These are phyloP conservation scores for Starmera amethionina DNA, from an alignment of 805 yeast species.

Conservation along the genomic window DNA sequence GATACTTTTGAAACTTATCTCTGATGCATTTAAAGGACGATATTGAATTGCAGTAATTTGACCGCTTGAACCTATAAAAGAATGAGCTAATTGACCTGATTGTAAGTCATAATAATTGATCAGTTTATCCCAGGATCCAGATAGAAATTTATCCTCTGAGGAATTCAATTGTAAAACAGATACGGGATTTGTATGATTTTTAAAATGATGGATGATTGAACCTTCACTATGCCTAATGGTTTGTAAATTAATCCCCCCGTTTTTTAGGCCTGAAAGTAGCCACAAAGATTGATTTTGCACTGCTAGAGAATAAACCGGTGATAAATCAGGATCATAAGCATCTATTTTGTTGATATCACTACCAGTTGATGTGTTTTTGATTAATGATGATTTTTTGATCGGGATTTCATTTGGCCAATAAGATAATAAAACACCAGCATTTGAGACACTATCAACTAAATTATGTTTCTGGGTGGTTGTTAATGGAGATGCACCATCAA, in stretches of 20 bases:
- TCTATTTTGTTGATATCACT: conserved; percentile 10
- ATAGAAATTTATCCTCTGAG: conserved; percentile 52
- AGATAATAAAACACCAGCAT: conserved; percentile 73
- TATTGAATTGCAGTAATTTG: conserved; percentile 72
- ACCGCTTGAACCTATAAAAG: conserved; percentile 53
- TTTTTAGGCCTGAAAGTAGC: conserved; percentile 70
- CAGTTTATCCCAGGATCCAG: conserved; percentile 88
- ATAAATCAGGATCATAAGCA: conserved; percentile 42
- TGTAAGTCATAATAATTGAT: conserved; percentile 81
- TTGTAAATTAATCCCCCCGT: conserved; percentile 84
- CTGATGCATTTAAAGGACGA: conserved; percentile 38
- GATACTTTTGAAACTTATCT: conserved; percentile 1
- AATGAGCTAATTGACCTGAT: conserved; percentile 44
- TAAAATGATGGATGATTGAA: conserved; percentile 63
- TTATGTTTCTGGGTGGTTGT: conserved; percentile 90
- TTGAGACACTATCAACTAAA: conserved; percentile 73
- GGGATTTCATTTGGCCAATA: conserved; percentile 99
- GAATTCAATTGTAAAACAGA: conserved; percentile 58
- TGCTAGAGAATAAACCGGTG: conserved; percentile 84
- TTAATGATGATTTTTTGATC: conserved; percentile 30
- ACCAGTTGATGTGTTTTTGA: conserved; percentile 9
- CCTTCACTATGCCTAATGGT: conserved; percentile 82
- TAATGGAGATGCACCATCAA: conserved; percentile 78
- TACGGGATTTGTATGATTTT: conserved; percentile 63
- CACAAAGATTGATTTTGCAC: conserved; percentile 77